phyloP scores from a whole-genome alignment of 768 basidiomycete species.

The Austroboletus festivus region DNA sequence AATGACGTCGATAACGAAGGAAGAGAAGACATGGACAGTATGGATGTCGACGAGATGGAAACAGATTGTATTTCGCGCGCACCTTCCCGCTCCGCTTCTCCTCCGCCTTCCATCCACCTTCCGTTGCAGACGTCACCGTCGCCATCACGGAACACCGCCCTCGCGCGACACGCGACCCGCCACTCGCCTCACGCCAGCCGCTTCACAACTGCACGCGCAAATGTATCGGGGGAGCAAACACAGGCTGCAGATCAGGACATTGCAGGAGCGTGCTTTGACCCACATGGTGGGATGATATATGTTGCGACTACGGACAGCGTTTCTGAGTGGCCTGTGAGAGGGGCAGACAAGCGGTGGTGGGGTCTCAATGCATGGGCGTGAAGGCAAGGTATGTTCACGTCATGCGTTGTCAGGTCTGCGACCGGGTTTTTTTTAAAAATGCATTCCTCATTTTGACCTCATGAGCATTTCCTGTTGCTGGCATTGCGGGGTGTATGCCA shows the following conservation, averaged over 20 bases:
- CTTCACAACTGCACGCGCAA: slow-evolving; percentile 13
- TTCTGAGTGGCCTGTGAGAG: slow-evolving; percentile 74
- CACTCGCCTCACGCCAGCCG: slow-evolving; percentile 17
- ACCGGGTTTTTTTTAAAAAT: neutral
- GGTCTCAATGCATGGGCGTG: slow-evolving; percentile 45
- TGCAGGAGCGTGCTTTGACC: slow-evolving; percentile 74
- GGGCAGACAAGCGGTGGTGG: slow-evolving; percentile 76
- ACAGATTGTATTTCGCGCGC: slow-evolving; percentile 54
- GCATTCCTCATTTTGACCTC: slow-evolving; percentile 10
- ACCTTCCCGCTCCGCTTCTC: slow-evolving; percentile 48
- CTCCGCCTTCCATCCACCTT: slow-evolving; percentile 37
- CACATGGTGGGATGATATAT: slow-evolving; percentile 62
- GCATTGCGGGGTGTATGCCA: slow-evolving; percentile 14
- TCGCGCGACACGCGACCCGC: slow-evolving; percentile 19
- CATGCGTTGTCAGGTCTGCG: neutral
- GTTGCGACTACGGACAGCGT: slow-evolving; percentile 63
- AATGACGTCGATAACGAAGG: slow-evolving; percentile 26
- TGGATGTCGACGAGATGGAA: slow-evolving; percentile 50
- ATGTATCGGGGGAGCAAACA: slow-evolving; percentile 9
- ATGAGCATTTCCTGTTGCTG: neutral
- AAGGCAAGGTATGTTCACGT: slow-evolving; percentile 3
- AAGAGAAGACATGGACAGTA: slow-evolving; percentile 39
- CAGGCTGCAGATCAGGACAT: slow-evolving; percentile 43
- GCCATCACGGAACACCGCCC: slow-evolving; percentile 17
- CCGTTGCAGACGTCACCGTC: slow-evolving; percentile 26